Evolutionary conservation across 257 asterid genomes (phyloP), one percentile per base, ranked within the genome.

Genomic region (Scutellaria minor): DNA sequence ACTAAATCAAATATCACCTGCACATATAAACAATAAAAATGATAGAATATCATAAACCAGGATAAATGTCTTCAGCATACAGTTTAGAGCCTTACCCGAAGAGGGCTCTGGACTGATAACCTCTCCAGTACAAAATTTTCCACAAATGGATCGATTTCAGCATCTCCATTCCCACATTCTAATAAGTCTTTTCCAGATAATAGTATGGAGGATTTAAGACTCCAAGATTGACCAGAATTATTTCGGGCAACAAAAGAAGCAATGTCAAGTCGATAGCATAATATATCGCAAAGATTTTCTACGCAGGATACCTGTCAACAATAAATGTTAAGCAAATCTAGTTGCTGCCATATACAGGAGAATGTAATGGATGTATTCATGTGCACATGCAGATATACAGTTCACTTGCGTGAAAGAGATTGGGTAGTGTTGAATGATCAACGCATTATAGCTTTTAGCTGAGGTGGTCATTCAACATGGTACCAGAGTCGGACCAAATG

Each of bases 41-140:
- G 45, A 65, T 15, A 22, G 48, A 56, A 64, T 31, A 63, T 53
- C 39, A 68, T 65, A 54, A 44, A 68, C 52, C 45, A 80, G 74
- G 57, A 73, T 42, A 55, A 22, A 65, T 59, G 27, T 6, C 66
- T 58, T 27, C 60, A 56, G 22, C 64, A 70, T 31, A 53, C 61
- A 73, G 51, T 53, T 48, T 47, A 66, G 80, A 63, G 60, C 78
- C 84, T 82, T 87, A 91, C 99, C 82, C 96, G 92, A 78, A 94
- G 90, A 60, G 99, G 97, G 75, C 97, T 94, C 88, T 94, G 97
- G 75, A 84, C 87, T 64, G 99, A 89, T 79, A 94, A 79, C 64
- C 97, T 88, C 83, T 94, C 99, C 75, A 94, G 86, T 71, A 89
- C 99, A 84, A 91, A 91, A 77, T 94, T 94, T 75, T 91, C 99